A percentile compares a stretch with the other conserved stretches of the same genome.
phyloP scores from a whole-genome alignment of 2,329 filamentous ascomycete species.

The Aspergillus bombycis region DNA sequence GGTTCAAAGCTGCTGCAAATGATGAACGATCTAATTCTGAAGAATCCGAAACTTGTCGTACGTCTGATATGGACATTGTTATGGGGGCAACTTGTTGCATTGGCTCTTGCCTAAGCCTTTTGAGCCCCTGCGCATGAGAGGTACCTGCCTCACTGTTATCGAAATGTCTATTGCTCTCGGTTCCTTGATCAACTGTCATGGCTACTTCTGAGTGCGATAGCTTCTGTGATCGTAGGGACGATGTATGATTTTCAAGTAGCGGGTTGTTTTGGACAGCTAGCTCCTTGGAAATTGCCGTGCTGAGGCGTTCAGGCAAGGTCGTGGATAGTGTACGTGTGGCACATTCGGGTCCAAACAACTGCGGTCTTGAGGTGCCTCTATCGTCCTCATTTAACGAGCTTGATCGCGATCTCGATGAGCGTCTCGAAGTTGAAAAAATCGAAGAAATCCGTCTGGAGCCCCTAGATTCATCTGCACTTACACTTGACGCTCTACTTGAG shows the following conservation, averaged over 20 bases:
- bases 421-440: constrained; percentile 32
- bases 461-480: constrained; percentile 29
- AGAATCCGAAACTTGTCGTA: constrained; percentile 3
- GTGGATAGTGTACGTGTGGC: constrained; percentile 27
- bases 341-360: constrained; percentile 1
- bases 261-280: constrained; percentile 28
- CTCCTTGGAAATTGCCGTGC: constrained; percentile 34
- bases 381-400: constrained; percentile 29
- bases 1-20: constrained; percentile 30
- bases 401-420: constrained; percentile 31
- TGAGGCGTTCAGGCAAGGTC: constrained; percentile 34
- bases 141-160: constrained; percentile 21
- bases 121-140: constrained; percentile 13
- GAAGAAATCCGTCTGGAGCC: constrained; percentile 30
- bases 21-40: constrained; percentile 29
- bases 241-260: constrained; percentile 16
- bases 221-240: constrained; percentile 16
- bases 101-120: not conserved
- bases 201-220: constrained; percentile 22
- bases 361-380: constrained; percentile 5
- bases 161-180: constrained; percentile 9
- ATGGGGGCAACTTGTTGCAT: constrained; percentile 6
- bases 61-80: not conserved
- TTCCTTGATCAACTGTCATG: constrained; percentile 25
- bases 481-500: constrained; percentile 36